Evolutionary conservation across 2,329 filamentous ascomycete genomes (phyloP).

Genomic region (Aureobasidium sp.): DNA sequence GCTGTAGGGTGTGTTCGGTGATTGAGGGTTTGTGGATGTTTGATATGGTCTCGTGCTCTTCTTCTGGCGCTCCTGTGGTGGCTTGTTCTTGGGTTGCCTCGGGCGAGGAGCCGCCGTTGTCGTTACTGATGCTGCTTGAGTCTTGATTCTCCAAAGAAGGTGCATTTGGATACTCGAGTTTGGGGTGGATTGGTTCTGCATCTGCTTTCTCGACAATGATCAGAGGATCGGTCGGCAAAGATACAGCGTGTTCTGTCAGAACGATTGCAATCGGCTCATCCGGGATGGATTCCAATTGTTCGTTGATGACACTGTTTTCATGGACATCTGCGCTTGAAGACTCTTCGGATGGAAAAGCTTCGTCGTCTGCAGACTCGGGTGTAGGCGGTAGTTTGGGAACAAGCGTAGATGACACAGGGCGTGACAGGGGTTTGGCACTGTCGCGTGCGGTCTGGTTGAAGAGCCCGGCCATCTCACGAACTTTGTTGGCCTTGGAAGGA

Average conservation of each 20-base stretch:
- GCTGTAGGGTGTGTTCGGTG: not conserved
- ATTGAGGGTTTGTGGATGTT: not conserved
- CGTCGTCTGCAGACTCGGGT: not conserved
- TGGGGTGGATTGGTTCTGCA: not conserved
- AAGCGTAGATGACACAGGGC: not conserved
- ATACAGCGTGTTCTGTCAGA: not conserved
- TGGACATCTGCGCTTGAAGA: no score
- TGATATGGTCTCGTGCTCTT: not conserved
- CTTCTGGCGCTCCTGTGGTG: not conserved
- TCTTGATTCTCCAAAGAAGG: not conserved
- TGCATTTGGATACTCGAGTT: not conserved
- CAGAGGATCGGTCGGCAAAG: not conserved
- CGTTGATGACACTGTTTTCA: not conserved
- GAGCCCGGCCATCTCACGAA: slow-evolving; percentile 10
- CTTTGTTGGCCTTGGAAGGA: slow-evolving; percentile 28
- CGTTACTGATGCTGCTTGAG: not conserved
- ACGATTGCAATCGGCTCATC: not conserved
- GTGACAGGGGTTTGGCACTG: not conserved
- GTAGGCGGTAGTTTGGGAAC: slow-evolving; percentile 8
- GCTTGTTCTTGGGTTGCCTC: not conserved
- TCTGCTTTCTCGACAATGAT: slow-evolving; percentile 5
- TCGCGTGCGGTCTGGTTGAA: slow-evolving; percentile 4
- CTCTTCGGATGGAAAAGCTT: no score
- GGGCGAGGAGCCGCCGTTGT: not conserved
- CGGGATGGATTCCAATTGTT: not conserved